Percentiles rank a stretch among this genome's conserved stretches.
phyloP scores from a whole-genome alignment of 441 rosid species.

The Viola pubescens region DNA sequence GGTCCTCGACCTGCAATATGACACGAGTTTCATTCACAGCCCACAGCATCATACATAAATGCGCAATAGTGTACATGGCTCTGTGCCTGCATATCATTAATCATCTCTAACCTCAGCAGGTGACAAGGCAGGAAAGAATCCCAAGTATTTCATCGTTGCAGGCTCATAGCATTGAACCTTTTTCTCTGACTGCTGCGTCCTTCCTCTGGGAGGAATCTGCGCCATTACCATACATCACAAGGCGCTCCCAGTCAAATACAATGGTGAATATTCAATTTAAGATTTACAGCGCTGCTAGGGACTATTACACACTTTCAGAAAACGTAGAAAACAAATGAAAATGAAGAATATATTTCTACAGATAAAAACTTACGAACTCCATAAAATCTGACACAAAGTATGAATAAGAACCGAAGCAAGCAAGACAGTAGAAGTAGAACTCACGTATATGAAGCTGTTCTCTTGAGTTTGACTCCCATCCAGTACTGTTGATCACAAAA shows the following conservation, averaged over 20 bases:
- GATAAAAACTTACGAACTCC: background rate
- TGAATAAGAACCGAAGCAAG: slow-evolving; percentile 4
- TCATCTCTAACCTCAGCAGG: slow-evolving; percentile 57
- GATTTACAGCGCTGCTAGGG: background rate
- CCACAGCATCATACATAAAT: background rate
- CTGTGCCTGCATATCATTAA: background rate
- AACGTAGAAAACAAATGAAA: background rate
- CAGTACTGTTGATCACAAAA: slow-evolving; percentile 38
- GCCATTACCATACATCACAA: background rate
- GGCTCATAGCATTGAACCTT: slow-evolving; percentile 98
- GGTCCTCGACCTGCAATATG: slow-evolving; percentile 63
- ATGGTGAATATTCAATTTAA: background rate
- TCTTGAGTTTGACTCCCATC: slow-evolving; percentile 73
- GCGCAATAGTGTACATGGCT: background rate
- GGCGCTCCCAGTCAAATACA: background rate
- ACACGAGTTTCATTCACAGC: slow-evolving; percentile 1
- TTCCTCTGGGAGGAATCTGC: slow-evolving; percentile 92
- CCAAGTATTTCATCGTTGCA: slow-evolving; percentile 94
- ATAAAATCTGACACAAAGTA: background rate
- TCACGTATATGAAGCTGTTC: slow-evolving; percentile 82
- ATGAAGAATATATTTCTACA: background rate
- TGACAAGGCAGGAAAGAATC: slow-evolving; percentile 65
- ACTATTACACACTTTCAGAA: background rate
- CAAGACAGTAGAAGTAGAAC: slow-evolving; percentile 16
- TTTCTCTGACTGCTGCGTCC: slow-evolving; percentile 70